These are phyloP conservation scores for Colletotrichum chlorophyti DNA, from an alignment of 2,329 filamentous ascomycete genomes.

Conservation along the genomic window DNA sequence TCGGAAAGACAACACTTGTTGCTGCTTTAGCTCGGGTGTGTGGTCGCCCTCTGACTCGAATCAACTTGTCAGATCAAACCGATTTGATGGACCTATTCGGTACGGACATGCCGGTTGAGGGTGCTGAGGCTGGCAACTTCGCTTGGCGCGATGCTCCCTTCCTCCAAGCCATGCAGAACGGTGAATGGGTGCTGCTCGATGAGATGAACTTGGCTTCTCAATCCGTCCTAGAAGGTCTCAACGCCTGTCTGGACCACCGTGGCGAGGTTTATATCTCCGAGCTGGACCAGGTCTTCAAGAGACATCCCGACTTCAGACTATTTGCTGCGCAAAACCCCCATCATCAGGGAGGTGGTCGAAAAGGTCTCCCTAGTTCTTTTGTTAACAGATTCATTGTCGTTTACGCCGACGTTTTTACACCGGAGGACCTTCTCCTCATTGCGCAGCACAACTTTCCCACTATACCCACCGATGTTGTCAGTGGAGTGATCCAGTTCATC, in stretches of 20 bases:
- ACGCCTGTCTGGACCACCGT: slow-evolving; percentile 95
- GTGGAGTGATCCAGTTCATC: slow-evolving; percentile 80
- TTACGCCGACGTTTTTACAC: slow-evolving; percentile 88
- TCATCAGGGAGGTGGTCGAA: slow-evolving; percentile 93
- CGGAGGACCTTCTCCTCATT: slow-evolving; percentile 82
- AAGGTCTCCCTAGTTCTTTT: slow-evolving; percentile 93
- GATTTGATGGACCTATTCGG: slow-evolving; percentile 98
- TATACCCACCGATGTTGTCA: slow-evolving; percentile 64
- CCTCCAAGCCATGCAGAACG: slow-evolving; percentile 93
- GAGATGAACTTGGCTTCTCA: slow-evolving; percentile 99
- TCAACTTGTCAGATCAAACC: slow-evolving; percentile 97
- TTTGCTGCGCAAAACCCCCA: slow-evolving; percentile 98
- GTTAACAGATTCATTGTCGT: slow-evolving; percentile 98
- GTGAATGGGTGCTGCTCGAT: slow-evolving; percentile 95
- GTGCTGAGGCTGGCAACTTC: slow-evolving; percentile 88
- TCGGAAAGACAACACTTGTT: slow-evolving; percentile 95
- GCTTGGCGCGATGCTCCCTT: slow-evolving; percentile 97
- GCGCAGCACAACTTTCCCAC: slow-evolving; percentile 78
- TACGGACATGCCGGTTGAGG: slow-evolving; percentile 93
- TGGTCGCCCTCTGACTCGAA: slow-evolving; percentile 84
- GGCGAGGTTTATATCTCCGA: slow-evolving; percentile 96
- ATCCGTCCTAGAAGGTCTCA: slow-evolving; percentile 93
- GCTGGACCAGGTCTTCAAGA: slow-evolving; percentile 89
- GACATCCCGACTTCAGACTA: slow-evolving; percentile 88
- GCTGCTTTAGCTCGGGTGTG: slow-evolving; percentile 82